These are phyloP conservation scores for Aureoboletus auriporus DNA, from an alignment of 768 basidiomycete genomes.

Conservation along the genomic window DNA sequence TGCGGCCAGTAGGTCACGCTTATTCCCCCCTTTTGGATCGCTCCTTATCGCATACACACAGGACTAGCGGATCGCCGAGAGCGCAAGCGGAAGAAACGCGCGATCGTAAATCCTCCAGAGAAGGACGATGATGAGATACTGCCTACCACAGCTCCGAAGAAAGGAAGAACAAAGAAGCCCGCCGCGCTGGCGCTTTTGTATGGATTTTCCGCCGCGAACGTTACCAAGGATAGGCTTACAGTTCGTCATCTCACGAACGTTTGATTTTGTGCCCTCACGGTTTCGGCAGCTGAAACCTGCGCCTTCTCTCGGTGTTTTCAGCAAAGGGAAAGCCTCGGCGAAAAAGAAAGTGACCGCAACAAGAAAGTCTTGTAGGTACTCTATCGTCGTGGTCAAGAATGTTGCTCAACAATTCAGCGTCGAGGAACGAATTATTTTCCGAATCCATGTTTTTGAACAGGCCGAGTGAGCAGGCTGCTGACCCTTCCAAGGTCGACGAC, in stretches of 20 bases:
- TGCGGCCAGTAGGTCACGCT: constrained; percentile 30
- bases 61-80: constrained; percentile 65
- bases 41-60: constrained; percentile 20
- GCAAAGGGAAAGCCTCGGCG: constrained; percentile 33
- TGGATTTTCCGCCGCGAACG: constrained; percentile 35
- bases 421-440: constrained; percentile 36
- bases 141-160: constrained; percentile 5
- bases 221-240: constrained; percentile 34
- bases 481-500: constrained; percentile 5
- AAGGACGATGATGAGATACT: constrained; percentile 7
- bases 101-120: constrained; percentile 38
- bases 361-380: constrained; percentile 14
- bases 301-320: constrained; percentile 32
- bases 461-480: constrained; percentile 7
- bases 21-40: neutral
- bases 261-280: constrained; percentile 1
- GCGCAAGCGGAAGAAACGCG: constrained; percentile 55
- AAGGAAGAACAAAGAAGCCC: constrained; percentile 18
- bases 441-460: constrained; percentile 44
- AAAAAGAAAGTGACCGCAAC: constrained; percentile 17
- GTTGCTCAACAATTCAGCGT: constrained; percentile 8
- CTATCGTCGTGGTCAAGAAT: neutral
- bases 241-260: constrained; percentile 13
- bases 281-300: constrained; percentile 26
- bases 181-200: constrained; percentile 34